These are phyloP conservation scores for Aspergillus carbonarius DNA, from an alignment of 2,329 filamentous ascomycete species.

Conservation along the genomic window DNA sequence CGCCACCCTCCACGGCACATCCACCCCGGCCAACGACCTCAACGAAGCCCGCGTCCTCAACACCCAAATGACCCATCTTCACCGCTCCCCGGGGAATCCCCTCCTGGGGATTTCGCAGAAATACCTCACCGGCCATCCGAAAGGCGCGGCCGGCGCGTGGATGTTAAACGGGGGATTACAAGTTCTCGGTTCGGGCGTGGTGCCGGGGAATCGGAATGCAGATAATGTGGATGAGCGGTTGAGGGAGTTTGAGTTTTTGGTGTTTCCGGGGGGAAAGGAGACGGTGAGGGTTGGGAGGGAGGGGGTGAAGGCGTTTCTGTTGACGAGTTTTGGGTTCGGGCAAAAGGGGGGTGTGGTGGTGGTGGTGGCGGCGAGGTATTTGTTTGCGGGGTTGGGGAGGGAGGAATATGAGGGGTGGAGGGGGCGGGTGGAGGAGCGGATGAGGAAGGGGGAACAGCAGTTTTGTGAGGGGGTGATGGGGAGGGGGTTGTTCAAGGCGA, in stretches of 20 bases:
- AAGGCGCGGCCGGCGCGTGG: slow-evolving; percentile 96
- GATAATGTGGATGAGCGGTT: slow-evolving; percentile 92
- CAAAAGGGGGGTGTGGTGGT: background rate
- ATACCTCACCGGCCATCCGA: slow-evolving; percentile 93
- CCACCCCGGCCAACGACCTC: slow-evolving; percentile 96
- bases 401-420: background rate
- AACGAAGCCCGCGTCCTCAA: slow-evolving; percentile 95
- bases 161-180: slow-evolving; percentile 98
- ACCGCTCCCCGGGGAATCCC: slow-evolving; percentile 88
- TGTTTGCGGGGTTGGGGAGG: background rate
- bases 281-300: background rate
- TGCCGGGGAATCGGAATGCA: slow-evolving; percentile 92
- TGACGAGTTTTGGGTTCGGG: background rate
- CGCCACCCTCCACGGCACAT: slow-evolving; percentile 95
- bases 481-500: background rate
- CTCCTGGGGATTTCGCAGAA: slow-evolving; percentile 96
- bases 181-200: slow-evolving; percentile 84
- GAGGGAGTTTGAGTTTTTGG: slow-evolving; percentile 80
- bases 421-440: background rate
- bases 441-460: background rate
- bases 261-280: background rate
- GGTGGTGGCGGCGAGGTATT: background rate
- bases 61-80: slow-evolving; percentile 86
- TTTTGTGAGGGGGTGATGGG: background rate
- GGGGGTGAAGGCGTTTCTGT: background rate